phyloP scores from a whole-genome alignment of 768 basidiomycete species.

The Naganishia vaughanmartiniae region DNA sequence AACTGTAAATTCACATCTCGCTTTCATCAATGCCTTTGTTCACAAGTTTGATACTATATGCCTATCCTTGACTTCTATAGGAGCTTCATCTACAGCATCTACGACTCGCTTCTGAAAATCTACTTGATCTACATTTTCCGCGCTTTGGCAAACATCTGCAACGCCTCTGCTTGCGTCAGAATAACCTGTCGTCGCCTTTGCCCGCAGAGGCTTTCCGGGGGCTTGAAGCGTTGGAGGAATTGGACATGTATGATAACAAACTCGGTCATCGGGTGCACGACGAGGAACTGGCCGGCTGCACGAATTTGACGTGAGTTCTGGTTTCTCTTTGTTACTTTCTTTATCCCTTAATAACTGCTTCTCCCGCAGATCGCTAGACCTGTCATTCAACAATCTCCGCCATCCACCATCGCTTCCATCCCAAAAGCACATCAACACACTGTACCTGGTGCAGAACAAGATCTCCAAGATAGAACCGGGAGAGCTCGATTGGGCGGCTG shows the following conservation, averaged over 20 bases:
- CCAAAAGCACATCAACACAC: conserved; percentile 59
- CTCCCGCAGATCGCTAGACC: conserved; percentile 67
- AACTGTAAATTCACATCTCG: conserved; percentile 59
- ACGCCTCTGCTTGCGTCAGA: conserved; percentile 80
- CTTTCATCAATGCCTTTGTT: conserved; percentile 7
- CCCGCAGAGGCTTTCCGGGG: conserved; percentile 64
- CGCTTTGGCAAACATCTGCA: conserved; percentile 70
- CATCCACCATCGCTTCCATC: conserved; percentile 57
- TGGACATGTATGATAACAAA: conserved; percentile 96
- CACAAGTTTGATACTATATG: background rate
- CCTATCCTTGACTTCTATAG: conserved; percentile 54
- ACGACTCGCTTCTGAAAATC: conserved; percentile 61
- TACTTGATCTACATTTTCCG: conserved; percentile 60
- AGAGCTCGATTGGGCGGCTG: conserved; percentile 60
- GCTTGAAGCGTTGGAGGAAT: conserved; percentile 71
- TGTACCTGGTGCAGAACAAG: conserved; percentile 96
- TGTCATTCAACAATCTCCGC: conserved; percentile 90
- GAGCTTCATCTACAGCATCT: conserved; percentile 83
- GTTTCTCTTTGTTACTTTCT: conserved; percentile 49
- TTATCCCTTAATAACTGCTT: background rate
- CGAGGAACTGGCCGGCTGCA: conserved; percentile 60
- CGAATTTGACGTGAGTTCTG: conserved; percentile 49
- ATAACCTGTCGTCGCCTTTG: conserved; percentile 70
- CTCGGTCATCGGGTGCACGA: conserved; percentile 66
- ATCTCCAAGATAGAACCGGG: conserved; percentile 67